These are phyloP conservation scores for Dactylellina leptospora DNA, from an alignment of 2,329 filamentous ascomycete species.

Conservation along the genomic window DNA sequence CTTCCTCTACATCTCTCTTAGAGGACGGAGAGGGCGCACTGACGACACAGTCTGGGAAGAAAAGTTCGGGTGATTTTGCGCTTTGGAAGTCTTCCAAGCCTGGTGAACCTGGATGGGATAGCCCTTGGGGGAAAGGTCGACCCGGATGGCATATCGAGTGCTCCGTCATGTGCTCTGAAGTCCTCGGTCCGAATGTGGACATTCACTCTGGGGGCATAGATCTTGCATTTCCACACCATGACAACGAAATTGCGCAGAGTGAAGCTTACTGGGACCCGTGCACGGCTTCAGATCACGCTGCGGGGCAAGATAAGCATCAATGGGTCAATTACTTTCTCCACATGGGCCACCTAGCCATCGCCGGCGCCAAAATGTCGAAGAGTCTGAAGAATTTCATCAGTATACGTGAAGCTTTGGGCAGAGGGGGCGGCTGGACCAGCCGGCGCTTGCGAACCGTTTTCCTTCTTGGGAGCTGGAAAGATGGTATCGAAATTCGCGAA, in stretches of 20 bases:
- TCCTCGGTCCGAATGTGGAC: constrained; percentile 85
- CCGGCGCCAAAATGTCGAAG: constrained; percentile 95
- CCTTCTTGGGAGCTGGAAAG: constrained; percentile 86
- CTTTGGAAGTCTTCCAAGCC: constrained; percentile 93
- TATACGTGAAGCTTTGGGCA: constrained; percentile 79
- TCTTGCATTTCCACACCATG: constrained; percentile 88
- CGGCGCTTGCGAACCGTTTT: constrained; percentile 85
- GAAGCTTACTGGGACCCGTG: constrained; percentile 76
- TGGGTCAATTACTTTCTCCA: constrained; percentile 98
- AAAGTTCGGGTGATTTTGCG: constrained; percentile 82
- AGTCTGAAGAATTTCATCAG: constrained; percentile 95
- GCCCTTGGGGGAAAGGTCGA: constrained; percentile 84
- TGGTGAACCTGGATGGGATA: constrained; percentile 89
- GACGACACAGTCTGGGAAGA: constrained; percentile 66
- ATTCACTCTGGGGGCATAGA: constrained; percentile 94
- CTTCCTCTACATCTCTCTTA: constrained; percentile 81
- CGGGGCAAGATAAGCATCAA: constrained; percentile 63
- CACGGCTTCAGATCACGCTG: constrained; percentile 56
- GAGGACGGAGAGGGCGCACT: constrained; percentile 91
- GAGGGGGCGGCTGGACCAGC: constrained; percentile 72
- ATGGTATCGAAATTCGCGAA: constrained; percentile 88
- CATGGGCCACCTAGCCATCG: constrained; percentile 90
- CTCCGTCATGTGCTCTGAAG: constrained; percentile 90
- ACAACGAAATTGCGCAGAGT: constrained; percentile 89
- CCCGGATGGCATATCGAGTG: constrained; percentile 98